phyloP scores from a whole-genome alignment of 805 yeast genomes.

The Blastobotrys muscicola region DNA sequence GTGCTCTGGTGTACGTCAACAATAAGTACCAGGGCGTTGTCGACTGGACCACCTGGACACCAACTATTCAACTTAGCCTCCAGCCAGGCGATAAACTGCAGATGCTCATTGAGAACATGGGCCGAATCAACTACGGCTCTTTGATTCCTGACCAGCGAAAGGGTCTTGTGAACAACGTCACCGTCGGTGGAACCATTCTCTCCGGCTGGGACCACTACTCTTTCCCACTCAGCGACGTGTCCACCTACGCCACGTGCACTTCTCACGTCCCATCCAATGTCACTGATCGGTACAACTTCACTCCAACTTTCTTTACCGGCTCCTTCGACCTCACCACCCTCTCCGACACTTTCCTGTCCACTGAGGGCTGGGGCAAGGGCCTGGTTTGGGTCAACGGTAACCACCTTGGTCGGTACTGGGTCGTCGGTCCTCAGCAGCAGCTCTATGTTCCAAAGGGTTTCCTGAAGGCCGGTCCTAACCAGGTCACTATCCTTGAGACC shows the following conservation, averaged over 20 bases:
- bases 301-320: slow-evolving; percentile 3
- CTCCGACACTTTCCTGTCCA: slow-evolving; percentile 1
- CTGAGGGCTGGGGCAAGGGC: slow-evolving; percentile 3
- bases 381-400: slow-evolving; percentile 3
- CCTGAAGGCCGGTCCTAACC: background rate
- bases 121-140: slow-evolving; percentile 3
- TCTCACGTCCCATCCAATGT: background rate
- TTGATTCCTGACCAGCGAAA: slow-evolving; percentile 1
- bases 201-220: slow-evolving; percentile 1
- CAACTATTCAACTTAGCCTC: background rate
- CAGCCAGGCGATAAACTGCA: slow-evolving; percentile 2
- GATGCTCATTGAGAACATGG: slow-evolving; percentile 3
- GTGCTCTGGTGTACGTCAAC: slow-evolving; percentile 3
- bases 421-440: slow-evolving; percentile 4
- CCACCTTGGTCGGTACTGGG: slow-evolving; percentile 3
- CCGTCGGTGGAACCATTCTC: background rate
- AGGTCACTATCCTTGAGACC: slow-evolving; percentile 1
- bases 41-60: too few species aligned
- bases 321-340: background rate
- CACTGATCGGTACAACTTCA: background rate
- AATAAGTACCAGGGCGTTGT: slow-evolving; percentile 1
- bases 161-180: slow-evolving; percentile 3
- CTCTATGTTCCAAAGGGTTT: slow-evolving; percentile 2
- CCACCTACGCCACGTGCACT: background rate
- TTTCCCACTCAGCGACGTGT: background rate